A percentile compares a stretch with the other conserved stretches of the same genome.
Evolutionary conservation across 805 yeast genomes (phyloP).

Genomic region (Metschnikowia kunwiensis): DNA sequence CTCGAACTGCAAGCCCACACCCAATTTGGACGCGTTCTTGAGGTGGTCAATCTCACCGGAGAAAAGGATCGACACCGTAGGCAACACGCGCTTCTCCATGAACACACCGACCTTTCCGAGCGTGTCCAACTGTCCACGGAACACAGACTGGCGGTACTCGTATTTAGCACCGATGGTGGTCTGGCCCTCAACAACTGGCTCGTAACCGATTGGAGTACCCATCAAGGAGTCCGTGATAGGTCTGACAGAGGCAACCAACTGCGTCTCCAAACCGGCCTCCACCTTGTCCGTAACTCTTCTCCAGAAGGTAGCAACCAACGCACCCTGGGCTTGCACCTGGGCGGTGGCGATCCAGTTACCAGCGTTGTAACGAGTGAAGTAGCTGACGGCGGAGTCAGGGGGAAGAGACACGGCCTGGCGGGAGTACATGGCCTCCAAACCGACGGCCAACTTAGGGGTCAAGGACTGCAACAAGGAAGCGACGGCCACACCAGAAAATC

Average conservation of each 20-base stretch:
- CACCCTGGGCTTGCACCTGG: constrained; percentile 90
- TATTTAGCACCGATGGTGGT: constrained; percentile 96
- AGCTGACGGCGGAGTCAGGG: constrained; percentile 87
- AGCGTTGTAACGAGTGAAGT: constrained; percentile 84
- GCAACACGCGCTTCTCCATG: constrained; percentile 90
- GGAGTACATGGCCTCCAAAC: constrained; percentile 90
- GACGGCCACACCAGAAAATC: constrained; percentile 87
- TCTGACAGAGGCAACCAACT: constrained; percentile 68
- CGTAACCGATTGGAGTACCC: constrained; percentile 77
- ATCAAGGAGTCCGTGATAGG: constrained; percentile 73
- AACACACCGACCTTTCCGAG: constrained; percentile 87
- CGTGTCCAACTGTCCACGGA: constrained; percentile 92
- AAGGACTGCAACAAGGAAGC: constrained; percentile 88
- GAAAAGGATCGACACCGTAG: constrained; percentile 84
- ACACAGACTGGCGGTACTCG: constrained; percentile 93
- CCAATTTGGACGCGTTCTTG: constrained; percentile 68
- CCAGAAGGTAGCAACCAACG: constrained; percentile 87
- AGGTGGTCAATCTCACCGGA: constrained; percentile 90
- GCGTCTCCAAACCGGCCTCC: constrained; percentile 92
- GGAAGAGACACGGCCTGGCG: constrained; percentile 63
- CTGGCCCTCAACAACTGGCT: constrained; percentile 83
- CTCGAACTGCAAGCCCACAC: constrained; percentile 94
- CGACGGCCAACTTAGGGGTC: constrained; percentile 78
- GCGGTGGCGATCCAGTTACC: constrained; percentile 93
- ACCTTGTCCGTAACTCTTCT: constrained; percentile 88